Conservation (phyloP, 2,329 filamentous ascomycete genomes). For the Penicillium sclerotiorum region DNA sequence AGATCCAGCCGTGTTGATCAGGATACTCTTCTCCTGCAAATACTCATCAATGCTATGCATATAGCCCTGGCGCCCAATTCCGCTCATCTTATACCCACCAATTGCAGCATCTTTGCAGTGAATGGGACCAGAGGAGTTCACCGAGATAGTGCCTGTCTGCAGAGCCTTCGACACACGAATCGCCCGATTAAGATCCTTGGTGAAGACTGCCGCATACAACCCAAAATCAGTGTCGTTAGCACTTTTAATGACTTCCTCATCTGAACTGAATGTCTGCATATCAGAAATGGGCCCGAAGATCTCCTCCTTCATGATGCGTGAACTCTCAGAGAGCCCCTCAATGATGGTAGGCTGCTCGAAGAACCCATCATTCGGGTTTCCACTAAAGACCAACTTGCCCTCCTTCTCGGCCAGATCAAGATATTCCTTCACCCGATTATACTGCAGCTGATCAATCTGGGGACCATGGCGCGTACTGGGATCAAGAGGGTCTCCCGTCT, state of each 20-base stretch:
- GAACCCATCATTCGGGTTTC: constrained; percentile 75
- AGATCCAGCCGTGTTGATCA: constrained; percentile 24
- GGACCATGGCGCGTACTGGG: constrained; percentile 80
- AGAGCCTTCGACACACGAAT: constrained; percentile 28
- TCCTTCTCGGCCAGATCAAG: constrained; percentile 67
- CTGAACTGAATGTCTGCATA: constrained; percentile 45
- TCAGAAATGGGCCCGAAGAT: constrained; percentile 49
- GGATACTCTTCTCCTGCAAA: constrained; percentile 32
- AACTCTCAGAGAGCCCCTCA: constrained; percentile 63
- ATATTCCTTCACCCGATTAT: constrained; percentile 78
- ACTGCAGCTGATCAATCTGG: constrained; percentile 79
- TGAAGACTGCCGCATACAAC: constrained; percentile 35
- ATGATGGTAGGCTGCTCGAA: constrained; percentile 89
- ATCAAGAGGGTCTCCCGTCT: constrained; percentile 78
- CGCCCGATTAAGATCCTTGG: constrained; percentile 32
- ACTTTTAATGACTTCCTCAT: constrained; percentile 58
- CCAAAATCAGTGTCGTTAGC: constrained; percentile 53
- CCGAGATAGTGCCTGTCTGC: constrained; percentile 30
- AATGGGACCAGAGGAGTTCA: constrained; percentile 43
- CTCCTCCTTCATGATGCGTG: constrained; percentile 42
- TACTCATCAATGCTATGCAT: constrained; percentile 41
- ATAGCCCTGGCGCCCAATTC: constrained; percentile 41
- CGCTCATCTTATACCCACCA: constrained; percentile 49
- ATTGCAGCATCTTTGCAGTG: constrained; percentile 44
- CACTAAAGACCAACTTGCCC: constrained; percentile 66